These are phyloP conservation scores for Capsicum rhomboideum DNA, from an alignment of 257 asterid genomes.

Conservation along the genomic window DNA sequence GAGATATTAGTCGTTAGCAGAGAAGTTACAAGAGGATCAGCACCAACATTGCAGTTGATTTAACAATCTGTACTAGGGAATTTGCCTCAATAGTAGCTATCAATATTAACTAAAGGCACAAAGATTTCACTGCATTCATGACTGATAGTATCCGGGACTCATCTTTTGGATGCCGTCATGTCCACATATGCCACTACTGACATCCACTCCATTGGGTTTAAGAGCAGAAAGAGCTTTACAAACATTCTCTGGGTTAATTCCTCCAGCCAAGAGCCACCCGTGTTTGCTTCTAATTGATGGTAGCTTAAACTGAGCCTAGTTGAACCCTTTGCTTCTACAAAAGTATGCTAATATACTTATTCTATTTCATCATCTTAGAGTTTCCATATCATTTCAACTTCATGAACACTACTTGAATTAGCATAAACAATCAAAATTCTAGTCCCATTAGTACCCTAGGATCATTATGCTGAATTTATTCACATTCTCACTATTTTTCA, in stretches of 20 bases:
- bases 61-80: neutral
- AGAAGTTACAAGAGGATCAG: neutral
- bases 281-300: constrained; percentile 61
- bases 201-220: constrained; percentile 77
- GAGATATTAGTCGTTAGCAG: neutral
- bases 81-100: neutral
- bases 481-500: no score
- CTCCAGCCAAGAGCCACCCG: constrained; percentile 95
- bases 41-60: neutral
- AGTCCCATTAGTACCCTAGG: no score
- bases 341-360: neutral
- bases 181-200: constrained; percentile 91
- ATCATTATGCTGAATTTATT: no score
- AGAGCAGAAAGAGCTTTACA: constrained; percentile 60
- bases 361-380: no score
- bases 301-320: constrained; percentile 68
- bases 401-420: no score
- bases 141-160: constrained; percentile 47
- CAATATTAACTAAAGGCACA: constrained; percentile 20
- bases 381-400: no score
- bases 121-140: constrained; percentile 55
- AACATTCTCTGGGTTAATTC: constrained; percentile 65
- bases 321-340: constrained; percentile 79
- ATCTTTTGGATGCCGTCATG: constrained; percentile 76
- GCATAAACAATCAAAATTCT: no score